Base-by-base conservation (phyloP, 805 yeast species). In the Millerozyma acaciae region DNA sequence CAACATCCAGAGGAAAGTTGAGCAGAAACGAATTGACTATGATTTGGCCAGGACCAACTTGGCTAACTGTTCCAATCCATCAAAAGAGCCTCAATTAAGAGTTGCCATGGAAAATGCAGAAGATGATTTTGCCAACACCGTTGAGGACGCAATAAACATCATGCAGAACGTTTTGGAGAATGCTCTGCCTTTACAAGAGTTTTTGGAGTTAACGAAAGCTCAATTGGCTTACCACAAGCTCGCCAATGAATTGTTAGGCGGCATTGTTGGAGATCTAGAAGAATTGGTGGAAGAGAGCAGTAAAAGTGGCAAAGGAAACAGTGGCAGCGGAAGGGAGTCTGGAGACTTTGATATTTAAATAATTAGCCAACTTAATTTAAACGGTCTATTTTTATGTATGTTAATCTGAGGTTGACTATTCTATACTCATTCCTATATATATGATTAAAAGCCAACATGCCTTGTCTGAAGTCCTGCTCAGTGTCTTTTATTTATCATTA, bases 91-190 rank as follows among this genome's bases (percentile, higher is more conserved):
- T 12, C 78, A 78, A 31, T 73, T 82, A 39, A 71, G 89, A 49
- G 83, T 80, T 31, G 75, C 78, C 43, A 80, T 86, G 73, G 95
- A 86, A 60, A 75, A 80, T 40, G 78, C 86, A 32, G 96, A 86
- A 63, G 96, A 86, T 51, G 89, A 83, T 51, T 86, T 86, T 57
- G 95, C 93, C 29, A 85, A 84, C 46, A 82, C 89, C 16, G 87
- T 87, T 21, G 95, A 86, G 62, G 93, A 83, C 51, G 93, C 95
- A 24, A 86, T 85, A 34, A 66, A 78, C 24, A 76, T 82, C 39
- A 81, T 86, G 89, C 85, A 80, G 64, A 79, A 80, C 53, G 89
- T 83, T 18, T 74, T 86, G 44, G 79, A 80, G 37, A 70, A 78
- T 35, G 78, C 88, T 14, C 73, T 77, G 46, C 82, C 88, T 12